phyloP scores from a whole-genome alignment of 2,329 filamentous ascomycete species.

The Diplocarpon rosae region DNA sequence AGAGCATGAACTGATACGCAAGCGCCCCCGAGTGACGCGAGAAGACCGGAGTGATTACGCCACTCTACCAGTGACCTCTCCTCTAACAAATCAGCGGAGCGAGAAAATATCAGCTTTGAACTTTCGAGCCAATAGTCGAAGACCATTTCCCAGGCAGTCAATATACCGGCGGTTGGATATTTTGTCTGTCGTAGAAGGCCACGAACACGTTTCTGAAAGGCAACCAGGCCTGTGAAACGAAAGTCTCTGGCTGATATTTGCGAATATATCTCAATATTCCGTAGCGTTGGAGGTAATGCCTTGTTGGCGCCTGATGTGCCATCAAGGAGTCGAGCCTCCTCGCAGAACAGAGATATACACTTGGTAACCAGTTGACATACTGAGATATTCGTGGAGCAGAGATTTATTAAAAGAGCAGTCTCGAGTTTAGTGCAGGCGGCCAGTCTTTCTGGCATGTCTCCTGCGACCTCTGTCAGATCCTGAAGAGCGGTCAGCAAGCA shows the following conservation, averaged over 20 bases:
- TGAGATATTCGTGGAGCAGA: slow-evolving; percentile 55
- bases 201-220: slow-evolving; percentile 56
- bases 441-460: slow-evolving; percentile 44
- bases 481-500: slow-evolving; percentile 22
- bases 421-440: slow-evolving; percentile 45
- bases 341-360: slow-evolving; percentile 50
- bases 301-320: slow-evolving; percentile 39
- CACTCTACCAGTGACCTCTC: slow-evolving; percentile 50
- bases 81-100: slow-evolving; percentile 38
- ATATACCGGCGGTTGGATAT: slow-evolving; percentile 53
- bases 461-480: slow-evolving; percentile 43
- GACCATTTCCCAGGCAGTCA: slow-evolving; percentile 55
- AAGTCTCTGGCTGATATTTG: slow-evolving; percentile 54
- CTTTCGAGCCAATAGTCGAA: slow-evolving; percentile 55
- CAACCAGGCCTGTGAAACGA: slow-evolving; percentile 56
- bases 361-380: slow-evolving; percentile 53
- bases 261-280: slow-evolving; percentile 48
- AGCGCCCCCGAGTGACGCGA: slow-evolving; percentile 55
- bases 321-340: slow-evolving; percentile 47
- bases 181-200: slow-evolving; percentile 48
- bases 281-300: slow-evolving; percentile 40
- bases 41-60: slow-evolving; percentile 58
- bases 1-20: slow-evolving; percentile 50
- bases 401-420: slow-evolving; percentile 49
- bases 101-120: slow-evolving; percentile 50